Conservation (phyloP, 306 rosid genomes). For the Malus sylvestris region DNA sequence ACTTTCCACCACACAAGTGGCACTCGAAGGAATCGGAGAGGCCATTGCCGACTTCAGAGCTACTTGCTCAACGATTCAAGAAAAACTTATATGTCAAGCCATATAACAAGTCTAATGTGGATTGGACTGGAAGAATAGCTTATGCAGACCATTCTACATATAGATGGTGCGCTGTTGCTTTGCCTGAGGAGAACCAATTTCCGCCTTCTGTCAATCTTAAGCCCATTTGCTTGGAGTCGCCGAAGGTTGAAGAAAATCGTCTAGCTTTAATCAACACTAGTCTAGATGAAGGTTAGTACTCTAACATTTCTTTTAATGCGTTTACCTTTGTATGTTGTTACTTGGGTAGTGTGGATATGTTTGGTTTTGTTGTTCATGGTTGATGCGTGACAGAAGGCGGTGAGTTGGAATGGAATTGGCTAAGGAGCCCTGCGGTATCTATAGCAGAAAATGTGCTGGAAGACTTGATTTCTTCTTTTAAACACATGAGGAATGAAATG, state of each 20-base stretch:
- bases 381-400: not conserved
- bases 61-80: constrained; percentile 24
- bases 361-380: not conserved
- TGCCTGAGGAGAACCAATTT: constrained; percentile 7
- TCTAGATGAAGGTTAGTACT: constrained; percentile 15
- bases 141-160: constrained; percentile 6
- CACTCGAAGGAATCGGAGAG: constrained; percentile 15
- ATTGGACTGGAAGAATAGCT: not conserved
- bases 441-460: constrained; percentile 28
- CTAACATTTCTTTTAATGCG: not conserved
- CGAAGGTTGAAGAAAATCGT: constrained; percentile 15
- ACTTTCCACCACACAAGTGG: constrained; percentile 53
- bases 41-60: constrained; percentile 24
- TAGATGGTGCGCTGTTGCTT: constrained; percentile 32
- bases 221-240: constrained; percentile 9
- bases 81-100: not conserved
- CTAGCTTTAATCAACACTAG: constrained; percentile 13
- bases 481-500: constrained; percentile 14
- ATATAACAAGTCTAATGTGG: not conserved
- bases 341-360: not conserved
- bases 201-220: constrained; percentile 26
- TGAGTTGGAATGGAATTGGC: not conserved
- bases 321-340: not conserved
- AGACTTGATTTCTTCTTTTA: constrained; percentile 21
- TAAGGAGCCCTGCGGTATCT: constrained; percentile 18